phyloP scores from a whole-genome alignment of 2,329 filamentous ascomycete species.

The Botrytis elliptica region DNA sequence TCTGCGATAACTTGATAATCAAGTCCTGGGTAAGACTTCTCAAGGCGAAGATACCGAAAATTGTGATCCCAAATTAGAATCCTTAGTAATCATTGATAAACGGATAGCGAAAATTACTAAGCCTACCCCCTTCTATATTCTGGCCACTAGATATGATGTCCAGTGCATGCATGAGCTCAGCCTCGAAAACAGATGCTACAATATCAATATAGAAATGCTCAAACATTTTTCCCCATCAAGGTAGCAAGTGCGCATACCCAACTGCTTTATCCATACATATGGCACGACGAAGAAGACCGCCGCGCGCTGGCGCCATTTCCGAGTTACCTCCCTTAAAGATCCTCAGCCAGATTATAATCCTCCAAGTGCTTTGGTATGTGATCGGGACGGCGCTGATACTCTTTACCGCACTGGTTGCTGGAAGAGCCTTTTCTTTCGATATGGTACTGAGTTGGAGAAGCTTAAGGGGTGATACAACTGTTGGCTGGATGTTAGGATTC shows the following conservation, averaged over 20 bases:
- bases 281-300: slow-evolving; percentile 56
- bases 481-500: slow-evolving; percentile 67
- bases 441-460: slow-evolving; percentile 63
- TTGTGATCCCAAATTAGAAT: background rate
- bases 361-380: slow-evolving; percentile 65
- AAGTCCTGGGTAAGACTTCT: background rate
- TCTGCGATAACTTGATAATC: background rate
- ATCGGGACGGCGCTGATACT: slow-evolving; percentile 61
- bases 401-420: slow-evolving; percentile 66
- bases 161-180: background rate
- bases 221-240: background rate
- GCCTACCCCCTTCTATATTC: slow-evolving; percentile 8
- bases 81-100: slow-evolving; percentile 3
- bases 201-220: slow-evolving; percentile 9
- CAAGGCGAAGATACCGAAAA: background rate
- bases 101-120: background rate
- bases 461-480: slow-evolving; percentile 64
- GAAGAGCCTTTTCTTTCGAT: slow-evolving; percentile 56
- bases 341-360: slow-evolving; percentile 62
- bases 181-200: background rate
- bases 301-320: slow-evolving; percentile 62
- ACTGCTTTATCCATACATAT: slow-evolving; percentile 24
- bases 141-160: slow-evolving; percentile 6
- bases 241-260: slow-evolving; percentile 19
- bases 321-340: slow-evolving; percentile 68